Evolutionary conservation across 441 rosid genomes (phyloP).

Genomic region (Populus tomentosa): DNA sequence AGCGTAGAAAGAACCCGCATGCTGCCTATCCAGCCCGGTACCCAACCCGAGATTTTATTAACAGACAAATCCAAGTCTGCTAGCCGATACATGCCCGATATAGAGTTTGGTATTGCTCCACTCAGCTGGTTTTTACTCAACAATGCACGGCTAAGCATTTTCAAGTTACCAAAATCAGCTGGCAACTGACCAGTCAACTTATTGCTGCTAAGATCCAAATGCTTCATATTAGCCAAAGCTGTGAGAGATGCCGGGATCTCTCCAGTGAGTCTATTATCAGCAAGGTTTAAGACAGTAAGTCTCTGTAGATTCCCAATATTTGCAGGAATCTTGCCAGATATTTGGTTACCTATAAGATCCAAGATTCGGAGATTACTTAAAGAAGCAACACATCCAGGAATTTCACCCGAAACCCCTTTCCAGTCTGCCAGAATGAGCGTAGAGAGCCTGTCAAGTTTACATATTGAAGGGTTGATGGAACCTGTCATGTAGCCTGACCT

Average conservation of each 20-base stretch:
- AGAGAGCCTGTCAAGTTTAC: slow-evolving; percentile 54
- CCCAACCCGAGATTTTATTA: slow-evolving; percentile 51
- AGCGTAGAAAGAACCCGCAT: slow-evolving; percentile 75
- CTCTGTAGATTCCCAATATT: slow-evolving; percentile 21
- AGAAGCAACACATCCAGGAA: slow-evolving; percentile 60
- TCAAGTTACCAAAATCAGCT: slow-evolving; percentile 56
- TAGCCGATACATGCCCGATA: slow-evolving; percentile 53
- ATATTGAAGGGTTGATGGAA: slow-evolving; percentile 59
- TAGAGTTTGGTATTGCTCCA: slow-evolving; percentile 64
- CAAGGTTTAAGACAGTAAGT: slow-evolving; percentile 25
- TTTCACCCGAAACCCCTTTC: slow-evolving; percentile 76
- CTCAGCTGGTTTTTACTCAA: slow-evolving; percentile 62
- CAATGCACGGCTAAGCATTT: slow-evolving; percentile 75
- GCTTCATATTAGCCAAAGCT: slow-evolving; percentile 17
- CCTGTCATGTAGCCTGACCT: slow-evolving; percentile 81
- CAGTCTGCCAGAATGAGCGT: slow-evolving; percentile 69
- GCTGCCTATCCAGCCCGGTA: slow-evolving; percentile 55
- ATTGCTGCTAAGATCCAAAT: slow-evolving; percentile 23
- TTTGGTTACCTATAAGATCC: slow-evolving; percentile 49
- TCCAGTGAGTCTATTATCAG: slow-evolving; percentile 23
- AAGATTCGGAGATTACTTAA: slow-evolving; percentile 61
- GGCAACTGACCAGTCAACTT: slow-evolving; percentile 23
- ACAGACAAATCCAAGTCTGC: slow-evolving; percentile 74
- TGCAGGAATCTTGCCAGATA: slow-evolving; percentile 23
- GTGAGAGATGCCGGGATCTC: slow-evolving; percentile 13